Base-by-base conservation (phyloP, 208 protist species). In the Balamuthia mandrillaris region DNA sequence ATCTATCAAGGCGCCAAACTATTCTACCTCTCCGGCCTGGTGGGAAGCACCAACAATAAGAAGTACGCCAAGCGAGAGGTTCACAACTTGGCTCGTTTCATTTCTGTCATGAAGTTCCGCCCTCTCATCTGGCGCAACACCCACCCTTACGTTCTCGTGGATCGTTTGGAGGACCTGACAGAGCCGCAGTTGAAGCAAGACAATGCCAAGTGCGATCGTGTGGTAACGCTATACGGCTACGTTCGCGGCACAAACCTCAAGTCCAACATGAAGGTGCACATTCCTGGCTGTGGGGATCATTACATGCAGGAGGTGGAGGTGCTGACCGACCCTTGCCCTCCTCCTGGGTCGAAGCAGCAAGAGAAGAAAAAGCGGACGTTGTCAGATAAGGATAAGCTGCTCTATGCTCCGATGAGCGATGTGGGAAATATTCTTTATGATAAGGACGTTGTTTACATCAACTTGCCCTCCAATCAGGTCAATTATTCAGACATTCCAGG, bases 321-420 rank as follows among this genome's bases (percentile, higher is more conserved):
- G 27, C 90, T 99, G 18, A 75, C 91, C 0, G 98, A 99, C 92
- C 98, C 98, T 35, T 99, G 96, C 90, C n/a, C 95, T n/a, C n/a
- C n/a, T n/a, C n/a, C n/a, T n/a, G n/a, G n/a, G n/a, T n/a, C n/a
- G n/a, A n/a, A n/a, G n/a, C n/a, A n/a, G n/a, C n/a, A n/a, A n/a
- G n/a, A 87, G n/a, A 49, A 89, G 12, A 95, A 96, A 77, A 97
- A 96, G 91, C 93, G 95, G 29, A 96, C 95, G 35, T 88, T 98
- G 3, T 95, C 89, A 56, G 92, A 96, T 42, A 98, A 98, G 88
- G 93, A 98, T 79, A 95, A 96, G 88, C 90, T 95, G 45, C 86
- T 99, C 0, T 99, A 99, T 91, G 98, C 98, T 33, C 98, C 98
- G 31, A 98, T 98, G 94, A 94, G 93, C 87, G 82, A 99, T 89